Percentiles rank a stretch among this genome's conserved stretches.
phyloP scores from a whole-genome alignment of 2,329 filamentous ascomycete species.

The Fusarium virguliforme region DNA sequence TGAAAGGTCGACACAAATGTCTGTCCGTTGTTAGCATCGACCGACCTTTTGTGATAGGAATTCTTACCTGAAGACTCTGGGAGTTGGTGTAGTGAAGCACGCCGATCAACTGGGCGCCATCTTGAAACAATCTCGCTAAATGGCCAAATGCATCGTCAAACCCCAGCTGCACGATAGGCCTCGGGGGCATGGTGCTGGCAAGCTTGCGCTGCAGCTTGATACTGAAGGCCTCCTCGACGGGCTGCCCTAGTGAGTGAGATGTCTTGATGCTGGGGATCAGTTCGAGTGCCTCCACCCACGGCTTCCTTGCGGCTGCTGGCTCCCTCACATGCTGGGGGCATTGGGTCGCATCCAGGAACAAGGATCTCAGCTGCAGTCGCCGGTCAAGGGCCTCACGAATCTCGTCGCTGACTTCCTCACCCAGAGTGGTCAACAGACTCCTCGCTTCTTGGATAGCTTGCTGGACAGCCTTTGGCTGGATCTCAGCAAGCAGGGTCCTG shows the following conservation, averaged over 20 bases:
- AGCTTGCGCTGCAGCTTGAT: conserved; percentile 91
- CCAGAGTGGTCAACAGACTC: conserved; percentile 63
- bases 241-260: conserved; percentile 74
- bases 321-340: conserved; percentile 63
- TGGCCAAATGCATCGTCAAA: conserved; percentile 81
- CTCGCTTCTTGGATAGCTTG: conserved; percentile 69
- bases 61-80: conserved; percentile 77
- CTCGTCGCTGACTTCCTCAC: conserved; percentile 59
- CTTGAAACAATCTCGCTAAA: conserved; percentile 79
- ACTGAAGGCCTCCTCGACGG: conserved; percentile 86
- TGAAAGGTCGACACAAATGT: conserved; percentile 83
- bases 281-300: conserved; percentile 67
- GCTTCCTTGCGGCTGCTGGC: conserved; percentile 64
- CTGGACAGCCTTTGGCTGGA: conserved; percentile 72
- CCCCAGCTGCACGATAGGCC: conserved; percentile 85
- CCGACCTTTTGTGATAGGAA: not conserved
- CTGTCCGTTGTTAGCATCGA: conserved; percentile 57
- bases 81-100: conserved; percentile 79
- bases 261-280: conserved; percentile 71
- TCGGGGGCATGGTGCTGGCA: conserved; percentile 92
- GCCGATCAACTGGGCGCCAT: conserved; percentile 78
- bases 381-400: conserved; percentile 71
- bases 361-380: conserved; percentile 77
- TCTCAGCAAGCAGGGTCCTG: conserved; percentile 78
- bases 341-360: conserved; percentile 72